These are phyloP conservation scores for Suhomyces bokatorum DNA, from an alignment of 1,139 yeast genomes.

Conservation along the genomic window DNA sequence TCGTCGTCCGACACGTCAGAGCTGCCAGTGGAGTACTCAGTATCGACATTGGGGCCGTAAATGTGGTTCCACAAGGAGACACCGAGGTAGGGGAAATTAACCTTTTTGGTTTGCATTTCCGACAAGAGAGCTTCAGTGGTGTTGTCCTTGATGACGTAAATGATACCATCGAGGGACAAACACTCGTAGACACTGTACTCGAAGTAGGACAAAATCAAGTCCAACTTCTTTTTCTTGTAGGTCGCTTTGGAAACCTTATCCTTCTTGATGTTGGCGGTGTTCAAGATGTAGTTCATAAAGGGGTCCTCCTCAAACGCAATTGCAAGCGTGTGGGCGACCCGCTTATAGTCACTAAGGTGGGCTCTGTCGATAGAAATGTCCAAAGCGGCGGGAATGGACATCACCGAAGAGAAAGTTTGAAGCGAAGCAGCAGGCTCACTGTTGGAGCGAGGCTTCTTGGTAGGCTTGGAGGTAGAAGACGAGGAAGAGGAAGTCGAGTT, in stretches of 20 bases:
- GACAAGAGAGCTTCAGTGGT: slow-evolving; percentile 30
- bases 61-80: slow-evolving; percentile 42
- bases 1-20: slow-evolving; percentile 16
- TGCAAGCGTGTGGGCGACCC: slow-evolving; percentile 41
- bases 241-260: slow-evolving; percentile 17
- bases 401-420: slow-evolving; percentile 8
- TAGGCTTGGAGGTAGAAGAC: background rate
- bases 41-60: slow-evolving; percentile 26
- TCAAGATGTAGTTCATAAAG: slow-evolving; percentile 40
- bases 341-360: slow-evolving; percentile 34
- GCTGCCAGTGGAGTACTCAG: slow-evolving; percentile 20
- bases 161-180: slow-evolving; percentile 34
- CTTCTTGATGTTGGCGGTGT: slow-evolving; percentile 28
- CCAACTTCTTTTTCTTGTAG: slow-evolving; percentile 31
- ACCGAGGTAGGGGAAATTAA: slow-evolving; percentile 33
- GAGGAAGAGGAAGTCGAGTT: slow-evolving; percentile 4
- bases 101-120: slow-evolving; percentile 21
- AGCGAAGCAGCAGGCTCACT: slow-evolving; percentile 9
- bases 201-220: slow-evolving; percentile 38
- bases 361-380: slow-evolving; percentile 35
- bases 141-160: slow-evolving; percentile 36
- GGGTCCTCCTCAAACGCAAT: slow-evolving; percentile 45
- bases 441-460: slow-evolving; percentile 7
- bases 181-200: slow-evolving; percentile 40
- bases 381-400: slow-evolving; percentile 24